Conservation (phyloP, 495 filamentous ascomycete species). For the Penicillium dipodomyicola region DNA sequence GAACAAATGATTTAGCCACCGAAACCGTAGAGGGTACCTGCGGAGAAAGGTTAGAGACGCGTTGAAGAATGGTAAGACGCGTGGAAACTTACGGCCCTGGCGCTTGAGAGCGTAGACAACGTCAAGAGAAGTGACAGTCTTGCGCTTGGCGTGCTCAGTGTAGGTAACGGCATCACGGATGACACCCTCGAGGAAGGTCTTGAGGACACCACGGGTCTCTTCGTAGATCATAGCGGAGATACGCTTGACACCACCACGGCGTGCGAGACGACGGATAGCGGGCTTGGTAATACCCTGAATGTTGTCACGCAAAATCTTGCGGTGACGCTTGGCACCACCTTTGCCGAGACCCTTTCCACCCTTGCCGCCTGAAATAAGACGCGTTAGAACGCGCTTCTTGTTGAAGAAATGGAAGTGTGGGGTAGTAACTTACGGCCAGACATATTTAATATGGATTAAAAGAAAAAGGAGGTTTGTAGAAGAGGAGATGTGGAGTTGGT, state of each 20-base stretch:
- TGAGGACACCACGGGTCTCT: slow-evolving; percentile 99
- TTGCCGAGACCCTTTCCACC: slow-evolving; percentile 99
- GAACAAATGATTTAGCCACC: slow-evolving; percentile 73
- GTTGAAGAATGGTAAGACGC: not conserved
- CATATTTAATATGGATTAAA: slow-evolving; percentile 52
- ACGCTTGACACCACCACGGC: slow-evolving; percentile 99
- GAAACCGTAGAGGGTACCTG: slow-evolving; percentile 92
- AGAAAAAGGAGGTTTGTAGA: slow-evolving; percentile 31
- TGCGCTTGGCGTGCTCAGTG: slow-evolving; percentile 97
- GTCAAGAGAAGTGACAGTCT: slow-evolving; percentile 96
- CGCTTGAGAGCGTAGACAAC: slow-evolving; percentile 97
- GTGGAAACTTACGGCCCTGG: slow-evolving; percentile 68
- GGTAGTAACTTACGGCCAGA: slow-evolving; percentile 62
- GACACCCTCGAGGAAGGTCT: slow-evolving; percentile 99
- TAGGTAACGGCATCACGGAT: slow-evolving; percentile 99
- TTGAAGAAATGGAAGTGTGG: slow-evolving; percentile 9
- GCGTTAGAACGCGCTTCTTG: slow-evolving; percentile 41
- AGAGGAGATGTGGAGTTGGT: slow-evolving; percentile 35
- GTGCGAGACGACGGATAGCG: slow-evolving; percentile 99
- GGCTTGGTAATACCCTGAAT: slow-evolving; percentile 99
- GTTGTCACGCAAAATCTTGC: slow-evolving; percentile 99
- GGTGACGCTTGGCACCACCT: slow-evolving; percentile 85
- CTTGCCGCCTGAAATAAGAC: slow-evolving; percentile 69
- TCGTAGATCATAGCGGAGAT: slow-evolving; percentile 99
- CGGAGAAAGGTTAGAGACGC: slow-evolving; percentile 26